Evolutionary conservation across 1,139 yeast species (phyloP).

Genomic region (Candida smagusa): DNA sequence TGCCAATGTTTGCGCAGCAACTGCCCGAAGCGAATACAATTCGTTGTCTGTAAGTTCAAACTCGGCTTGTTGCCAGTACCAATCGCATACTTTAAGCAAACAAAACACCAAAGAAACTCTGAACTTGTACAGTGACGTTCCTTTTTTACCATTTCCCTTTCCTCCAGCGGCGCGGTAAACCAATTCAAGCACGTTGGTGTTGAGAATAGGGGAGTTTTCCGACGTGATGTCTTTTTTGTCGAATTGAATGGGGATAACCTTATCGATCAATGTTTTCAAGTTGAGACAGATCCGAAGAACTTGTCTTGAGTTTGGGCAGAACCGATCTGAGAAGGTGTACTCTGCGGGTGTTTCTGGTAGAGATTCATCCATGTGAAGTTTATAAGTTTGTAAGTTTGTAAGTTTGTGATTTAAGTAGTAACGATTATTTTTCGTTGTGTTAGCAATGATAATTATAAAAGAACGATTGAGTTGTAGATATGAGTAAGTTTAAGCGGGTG

Average conservation of each 20-base stretch:
- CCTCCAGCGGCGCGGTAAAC: slow-evolving; percentile 83
- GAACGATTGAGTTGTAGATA: too few species aligned
- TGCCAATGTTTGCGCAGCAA: slow-evolving; percentile 73
- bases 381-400: too few species aligned
- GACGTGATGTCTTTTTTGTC: slow-evolving; percentile 47
- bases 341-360: too few species aligned
- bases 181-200: slow-evolving; percentile 54
- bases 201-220: slow-evolving; percentile 63
- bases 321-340: slow-evolving; percentile 1
- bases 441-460: too few species aligned
- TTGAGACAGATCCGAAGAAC: slow-evolving; percentile 70
- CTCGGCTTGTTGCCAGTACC: slow-evolving; percentile 66
- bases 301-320: slow-evolving; percentile 64
- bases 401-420: too few species aligned
- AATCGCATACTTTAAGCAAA: slow-evolving; percentile 67
- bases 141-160: slow-evolving; percentile 54
- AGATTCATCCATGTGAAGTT: too few species aligned
- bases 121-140: slow-evolving; percentile 59
- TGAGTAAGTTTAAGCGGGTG: too few species aligned
- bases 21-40: slow-evolving; percentile 56
- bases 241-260: slow-evolving; percentile 62
- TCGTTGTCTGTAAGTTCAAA: slow-evolving; percentile 68
- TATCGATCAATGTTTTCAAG: slow-evolving; percentile 69
- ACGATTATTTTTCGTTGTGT: too few species aligned
- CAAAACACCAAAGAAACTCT: slow-evolving; percentile 68